Conservation (phyloP, 2,329 filamentous ascomycete species). For the Claviceps capensis region DNA sequence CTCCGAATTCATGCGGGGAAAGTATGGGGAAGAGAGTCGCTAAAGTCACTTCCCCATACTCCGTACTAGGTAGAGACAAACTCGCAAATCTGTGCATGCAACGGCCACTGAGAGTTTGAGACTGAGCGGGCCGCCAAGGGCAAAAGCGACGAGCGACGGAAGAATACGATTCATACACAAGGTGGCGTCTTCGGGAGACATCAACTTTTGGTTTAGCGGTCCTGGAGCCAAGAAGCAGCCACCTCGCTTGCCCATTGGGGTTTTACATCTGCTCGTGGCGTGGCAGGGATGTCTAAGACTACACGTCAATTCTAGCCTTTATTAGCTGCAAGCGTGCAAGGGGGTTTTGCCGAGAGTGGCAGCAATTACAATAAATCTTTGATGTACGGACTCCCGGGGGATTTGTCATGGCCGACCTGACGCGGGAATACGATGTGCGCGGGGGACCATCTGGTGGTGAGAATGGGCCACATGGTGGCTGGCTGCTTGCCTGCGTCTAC, state of each 20-base stretch:
- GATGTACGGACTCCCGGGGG: too few species aligned
- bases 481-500: too few species aligned
- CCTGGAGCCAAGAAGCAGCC: neutral
- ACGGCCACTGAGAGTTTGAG: too few species aligned
- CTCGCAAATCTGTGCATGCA: too few species aligned
- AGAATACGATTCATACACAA: slow-evolving; percentile 1
- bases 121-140: neutral
- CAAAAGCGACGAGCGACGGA: neutral
- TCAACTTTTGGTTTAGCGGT: neutral
- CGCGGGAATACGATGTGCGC: too few species aligned
- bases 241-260: slow-evolving; percentile 6
- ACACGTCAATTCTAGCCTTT: neutral
- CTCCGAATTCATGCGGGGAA: too few species aligned
- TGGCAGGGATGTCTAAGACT: neutral
- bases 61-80: too few species aligned
- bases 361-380: neutral
- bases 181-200: neutral
- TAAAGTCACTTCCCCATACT: too few species aligned
- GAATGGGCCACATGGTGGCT: too few species aligned
- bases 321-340: neutral
- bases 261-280: slow-evolving; percentile 1
- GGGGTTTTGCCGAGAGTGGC: slow-evolving; percentile 2
- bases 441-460: too few species aligned
- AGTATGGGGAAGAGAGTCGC: too few species aligned
- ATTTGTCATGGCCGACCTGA: too few species aligned